phyloP scores from a whole-genome alignment of 352 stramenopile species.

The Pythium sp. region DNA sequence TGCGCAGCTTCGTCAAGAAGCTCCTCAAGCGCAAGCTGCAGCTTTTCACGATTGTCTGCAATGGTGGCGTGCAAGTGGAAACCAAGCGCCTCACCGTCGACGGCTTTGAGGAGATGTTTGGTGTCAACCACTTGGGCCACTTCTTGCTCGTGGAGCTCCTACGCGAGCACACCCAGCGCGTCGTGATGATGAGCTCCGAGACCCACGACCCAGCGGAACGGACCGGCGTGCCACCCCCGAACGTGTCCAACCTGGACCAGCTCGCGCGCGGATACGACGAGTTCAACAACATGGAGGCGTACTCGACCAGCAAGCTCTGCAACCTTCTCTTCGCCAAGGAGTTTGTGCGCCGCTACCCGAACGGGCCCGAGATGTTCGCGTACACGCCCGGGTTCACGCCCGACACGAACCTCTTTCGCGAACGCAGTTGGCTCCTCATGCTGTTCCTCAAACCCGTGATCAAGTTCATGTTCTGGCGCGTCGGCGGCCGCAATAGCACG shows the following conservation, averaged over 20 bases:
- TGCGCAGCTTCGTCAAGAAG: constrained; percentile 21
- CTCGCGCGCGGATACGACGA: constrained; percentile 19
- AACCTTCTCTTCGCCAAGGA: constrained; percentile 28
- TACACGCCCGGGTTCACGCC: constrained; percentile 30
- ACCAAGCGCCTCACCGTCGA: constrained; percentile 23
- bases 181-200: constrained; percentile 25
- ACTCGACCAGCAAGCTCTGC: constrained; percentile 32
- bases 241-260: constrained; percentile 26
- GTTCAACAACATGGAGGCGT: constrained; percentile 22
- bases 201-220: constrained; percentile 30
- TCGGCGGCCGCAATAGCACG: constrained; percentile 17
- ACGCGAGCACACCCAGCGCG: constrained; percentile 19
- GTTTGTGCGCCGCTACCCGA: constrained; percentile 24
- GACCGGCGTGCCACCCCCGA: constrained; percentile 15
- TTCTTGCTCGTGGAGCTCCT: constrained; percentile 35
- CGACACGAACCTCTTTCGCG: constrained; percentile 21
- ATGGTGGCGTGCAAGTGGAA: constrained; percentile 30
- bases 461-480: neutral
- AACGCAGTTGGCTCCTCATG: constrained; percentile 12
- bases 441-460: constrained; percentile 12
- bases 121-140: constrained; percentile 39
- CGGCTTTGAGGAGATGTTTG: constrained; percentile 37
- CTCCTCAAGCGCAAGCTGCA: constrained; percentile 21
- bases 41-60: constrained; percentile 36
- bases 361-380: constrained; percentile 18